Conservation (phyloP, 208 protist genomes). For the Crithidia acanthocephali region DNA sequence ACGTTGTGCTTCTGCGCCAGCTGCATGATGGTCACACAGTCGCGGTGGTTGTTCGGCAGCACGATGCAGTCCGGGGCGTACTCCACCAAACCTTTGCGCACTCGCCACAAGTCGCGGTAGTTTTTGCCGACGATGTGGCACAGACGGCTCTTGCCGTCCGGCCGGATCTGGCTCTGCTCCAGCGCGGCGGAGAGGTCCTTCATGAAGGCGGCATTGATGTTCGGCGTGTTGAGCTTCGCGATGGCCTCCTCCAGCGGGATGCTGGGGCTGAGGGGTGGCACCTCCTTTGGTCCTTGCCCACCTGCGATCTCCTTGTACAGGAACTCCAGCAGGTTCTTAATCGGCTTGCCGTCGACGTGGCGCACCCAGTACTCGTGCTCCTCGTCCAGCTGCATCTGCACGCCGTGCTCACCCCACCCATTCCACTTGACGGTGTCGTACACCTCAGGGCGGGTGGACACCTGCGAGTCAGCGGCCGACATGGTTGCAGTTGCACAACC, state of each 20-base stretch:
- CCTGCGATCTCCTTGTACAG: slow-evolving; percentile 78
- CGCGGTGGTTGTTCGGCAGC: slow-evolving; percentile 85
- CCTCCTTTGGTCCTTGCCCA: slow-evolving; percentile 41
- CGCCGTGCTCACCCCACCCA: slow-evolving; percentile 77
- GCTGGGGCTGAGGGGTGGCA: slow-evolving; percentile 63
- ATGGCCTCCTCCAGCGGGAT: slow-evolving; percentile 78
- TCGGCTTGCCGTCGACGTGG: slow-evolving; percentile 79
- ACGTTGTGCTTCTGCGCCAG: slow-evolving; percentile 93
- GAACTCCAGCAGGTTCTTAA: slow-evolving; percentile 83
- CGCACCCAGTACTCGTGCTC: slow-evolving; percentile 56
- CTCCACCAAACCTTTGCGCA: slow-evolving; percentile 88
- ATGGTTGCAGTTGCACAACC: not conserved
- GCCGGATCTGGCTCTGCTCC: slow-evolving; percentile 64
- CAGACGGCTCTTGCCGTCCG: slow-evolving; percentile 79
- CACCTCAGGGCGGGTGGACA: slow-evolving; percentile 41
- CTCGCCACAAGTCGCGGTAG: slow-evolving; percentile 92
- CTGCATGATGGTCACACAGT: slow-evolving; percentile 86
- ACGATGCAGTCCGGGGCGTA: slow-evolving; percentile 91
- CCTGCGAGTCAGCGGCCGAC: slow-evolving; percentile 21
- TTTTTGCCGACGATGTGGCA: slow-evolving; percentile 93
- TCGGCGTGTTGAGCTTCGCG: slow-evolving; percentile 59
- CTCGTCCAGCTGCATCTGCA: slow-evolving; percentile 73
- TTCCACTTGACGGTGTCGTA: slow-evolving; percentile 93
- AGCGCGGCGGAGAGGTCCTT: slow-evolving; percentile 58
- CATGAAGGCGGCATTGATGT: slow-evolving; percentile 84